Percentiles rank a stretch among this genome's conserved stretches.
These are phyloP conservation scores for Cryphonectria naterciae DNA, from an alignment of 2,329 filamentous ascomycete species.

Conservation along the genomic window DNA sequence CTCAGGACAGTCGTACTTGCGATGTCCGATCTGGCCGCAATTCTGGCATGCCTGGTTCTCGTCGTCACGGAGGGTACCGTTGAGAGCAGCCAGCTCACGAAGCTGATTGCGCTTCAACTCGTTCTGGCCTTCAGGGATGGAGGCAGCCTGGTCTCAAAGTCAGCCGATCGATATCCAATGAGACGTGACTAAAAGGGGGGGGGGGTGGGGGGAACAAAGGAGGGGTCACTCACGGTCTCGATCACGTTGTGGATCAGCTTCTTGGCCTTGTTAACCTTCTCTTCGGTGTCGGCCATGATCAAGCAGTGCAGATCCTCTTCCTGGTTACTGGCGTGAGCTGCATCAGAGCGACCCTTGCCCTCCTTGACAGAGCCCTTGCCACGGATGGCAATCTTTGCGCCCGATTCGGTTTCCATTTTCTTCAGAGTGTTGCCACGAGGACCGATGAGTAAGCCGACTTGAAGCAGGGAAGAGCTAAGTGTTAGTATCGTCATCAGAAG, in stretches of 20 bases:
- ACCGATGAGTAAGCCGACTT: slow-evolving; percentile 99
- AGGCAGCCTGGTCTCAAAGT: slow-evolving; percentile 72
- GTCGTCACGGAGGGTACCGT: slow-evolving; percentile 98
- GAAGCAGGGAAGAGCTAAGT: slow-evolving; percentile 79
- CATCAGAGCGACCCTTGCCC: slow-evolving; percentile 98
- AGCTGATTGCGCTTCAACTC: slow-evolving; percentile 99
- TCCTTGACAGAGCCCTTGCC: slow-evolving; percentile 99
- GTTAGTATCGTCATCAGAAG: slow-evolving; percentile 72
- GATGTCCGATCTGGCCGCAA: slow-evolving; percentile 97
- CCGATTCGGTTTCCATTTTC: slow-evolving; percentile 98
- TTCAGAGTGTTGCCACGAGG: slow-evolving; percentile 99
- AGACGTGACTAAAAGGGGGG: neutral
- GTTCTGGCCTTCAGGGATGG: slow-evolving; percentile 97
- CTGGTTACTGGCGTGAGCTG: slow-evolving; percentile 99
- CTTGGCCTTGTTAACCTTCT: slow-evolving; percentile 99
- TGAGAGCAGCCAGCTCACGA: slow-evolving; percentile 93
- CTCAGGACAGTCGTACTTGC: slow-evolving; percentile 98
- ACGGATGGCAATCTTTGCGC: slow-evolving; percentile 98
- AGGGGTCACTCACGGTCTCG: slow-evolving; percentile 75
- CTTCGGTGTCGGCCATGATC: slow-evolving; percentile 99
- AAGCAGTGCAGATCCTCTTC: slow-evolving; percentile 98
- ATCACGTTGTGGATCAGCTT: slow-evolving; percentile 98
- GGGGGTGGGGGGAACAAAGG: neutral
- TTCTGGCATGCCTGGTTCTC: slow-evolving; percentile 99
- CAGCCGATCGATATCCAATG: slow-evolving; percentile 31